A percentile compares a stretch with the other conserved stretches of the same genome.
Evolutionary conservation across 2,329 filamentous ascomycete species (phyloP).

Genomic region (Leptodontidium sp.): DNA sequence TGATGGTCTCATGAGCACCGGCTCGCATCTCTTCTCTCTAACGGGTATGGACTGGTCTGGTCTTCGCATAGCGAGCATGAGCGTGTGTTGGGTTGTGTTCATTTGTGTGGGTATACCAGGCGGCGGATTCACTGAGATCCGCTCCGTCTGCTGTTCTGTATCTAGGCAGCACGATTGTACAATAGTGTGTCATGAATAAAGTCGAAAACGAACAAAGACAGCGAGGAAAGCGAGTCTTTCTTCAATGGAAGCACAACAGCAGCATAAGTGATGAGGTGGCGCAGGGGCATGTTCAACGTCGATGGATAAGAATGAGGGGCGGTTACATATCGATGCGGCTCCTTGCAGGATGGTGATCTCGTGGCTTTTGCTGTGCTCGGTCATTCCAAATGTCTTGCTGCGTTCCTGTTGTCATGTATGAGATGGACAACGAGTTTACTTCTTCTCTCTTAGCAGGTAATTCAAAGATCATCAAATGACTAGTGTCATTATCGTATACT

Average conservation of each 20-base stretch:
- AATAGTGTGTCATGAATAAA: slow-evolving; percentile 35
- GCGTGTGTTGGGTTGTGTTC: neutral
- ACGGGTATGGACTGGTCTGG: neutral
- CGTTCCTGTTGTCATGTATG: neutral
- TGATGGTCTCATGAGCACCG: slow-evolving; percentile 25
- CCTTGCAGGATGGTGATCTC: slow-evolving; percentile 17
- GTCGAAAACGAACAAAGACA: slow-evolving; percentile 3
- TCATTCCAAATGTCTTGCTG: neutral
- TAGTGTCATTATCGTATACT: neutral
- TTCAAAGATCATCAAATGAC: neutral
- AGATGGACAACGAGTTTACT: neutral
- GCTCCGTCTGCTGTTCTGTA: neutral
- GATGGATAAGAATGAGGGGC: neutral
- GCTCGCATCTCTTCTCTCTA: slow-evolving; percentile 34
- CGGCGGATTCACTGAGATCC: neutral
- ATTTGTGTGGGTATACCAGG: neutral
- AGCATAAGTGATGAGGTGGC: slow-evolving; percentile 4
- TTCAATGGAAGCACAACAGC: neutral
- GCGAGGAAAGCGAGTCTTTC: neutral
- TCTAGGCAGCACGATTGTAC: slow-evolving; percentile 31
- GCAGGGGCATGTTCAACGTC: neutral
- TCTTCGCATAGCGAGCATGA: slow-evolving; percentile 30
- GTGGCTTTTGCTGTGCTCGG: slow-evolving; percentile 5
- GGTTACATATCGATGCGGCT: slow-evolving; percentile 15
- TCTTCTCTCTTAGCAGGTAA: neutral